phyloP scores from a whole-genome alignment of 108 stramenopile species.

The Fragilariopsis cylindrus region DNA sequence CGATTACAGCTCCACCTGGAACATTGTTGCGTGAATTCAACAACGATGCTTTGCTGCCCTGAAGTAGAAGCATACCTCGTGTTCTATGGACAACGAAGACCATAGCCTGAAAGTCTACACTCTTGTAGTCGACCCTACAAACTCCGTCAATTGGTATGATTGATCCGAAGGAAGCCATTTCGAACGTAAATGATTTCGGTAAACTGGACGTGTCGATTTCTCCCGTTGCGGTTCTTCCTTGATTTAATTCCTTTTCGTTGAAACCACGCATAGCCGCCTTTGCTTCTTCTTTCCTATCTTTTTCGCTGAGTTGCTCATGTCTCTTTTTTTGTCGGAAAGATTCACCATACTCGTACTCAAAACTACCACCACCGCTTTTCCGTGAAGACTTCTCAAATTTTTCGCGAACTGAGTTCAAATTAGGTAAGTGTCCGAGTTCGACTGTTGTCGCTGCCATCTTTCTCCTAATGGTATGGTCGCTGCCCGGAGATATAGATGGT shows the following conservation, averaged over 20 bases:
- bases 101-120: slow-evolving; percentile 14
- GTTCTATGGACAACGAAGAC: slow-evolving; percentile 33
- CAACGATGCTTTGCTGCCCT: neutral
- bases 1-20: slow-evolving; percentile 19
- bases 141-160: slow-evolving; percentile 7
- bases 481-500: slow-evolving; percentile 1
- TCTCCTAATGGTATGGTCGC: neutral
- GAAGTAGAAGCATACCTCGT: slow-evolving; percentile 30
- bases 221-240: slow-evolving; percentile 9
- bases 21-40: neutral
- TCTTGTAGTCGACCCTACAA: slow-evolving; percentile 26
- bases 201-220: slow-evolving; percentile 28
- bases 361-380: neutral
- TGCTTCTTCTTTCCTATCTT: slow-evolving; percentile 21
- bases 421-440: slow-evolving; percentile 14
- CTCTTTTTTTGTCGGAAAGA: slow-evolving; percentile 36
- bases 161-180: neutral
- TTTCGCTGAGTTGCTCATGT: slow-evolving; percentile 14
- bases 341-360: slow-evolving; percentile 26
- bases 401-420: slow-evolving; percentile 21
- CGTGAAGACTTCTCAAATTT: slow-evolving; percentile 20
- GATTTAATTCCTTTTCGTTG: slow-evolving; percentile 13
- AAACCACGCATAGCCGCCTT: slow-evolving; percentile 13
- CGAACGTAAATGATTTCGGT: slow-evolving; percentile 24
- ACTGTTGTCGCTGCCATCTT: neutral